Conservation (phyloP, 352 stramenopile species). For the Globisporangium paroecandrum region DNA sequence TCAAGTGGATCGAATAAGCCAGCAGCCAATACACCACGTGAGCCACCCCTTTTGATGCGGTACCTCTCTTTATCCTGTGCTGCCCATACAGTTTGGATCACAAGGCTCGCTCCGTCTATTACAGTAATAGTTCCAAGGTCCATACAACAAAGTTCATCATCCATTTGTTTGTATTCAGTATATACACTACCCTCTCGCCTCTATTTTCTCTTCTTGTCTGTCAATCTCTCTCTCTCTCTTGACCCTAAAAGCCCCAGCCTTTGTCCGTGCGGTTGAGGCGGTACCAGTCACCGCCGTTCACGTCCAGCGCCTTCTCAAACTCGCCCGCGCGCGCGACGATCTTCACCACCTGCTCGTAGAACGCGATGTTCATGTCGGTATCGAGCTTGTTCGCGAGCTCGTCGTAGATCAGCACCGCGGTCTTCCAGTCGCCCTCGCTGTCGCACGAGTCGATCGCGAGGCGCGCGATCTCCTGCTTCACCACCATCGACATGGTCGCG, state of each 20-base stretch:
- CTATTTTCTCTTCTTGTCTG: not conserved
- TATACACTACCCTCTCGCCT: not conserved
- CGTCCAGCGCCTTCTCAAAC: conserved; percentile 80
- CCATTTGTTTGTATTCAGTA: conserved; percentile 7
- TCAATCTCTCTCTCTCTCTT: not conserved
- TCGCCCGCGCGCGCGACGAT: conserved; percentile 80
- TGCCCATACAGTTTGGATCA: not conserved
- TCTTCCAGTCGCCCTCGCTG: conserved; percentile 62
- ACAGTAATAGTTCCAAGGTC: not conserved
- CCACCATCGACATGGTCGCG: conserved; percentile 36
- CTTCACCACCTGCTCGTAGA: conserved; percentile 83
- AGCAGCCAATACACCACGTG: not conserved
- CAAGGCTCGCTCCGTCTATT: not conserved
- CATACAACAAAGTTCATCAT: not conserved
- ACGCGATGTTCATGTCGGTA: conserved; percentile 56
- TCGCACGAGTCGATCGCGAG: conserved; percentile 61
- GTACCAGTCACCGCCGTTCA: conserved; percentile 85
- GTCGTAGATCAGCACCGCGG: conserved; percentile 73
- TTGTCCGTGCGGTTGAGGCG: conserved; percentile 71
- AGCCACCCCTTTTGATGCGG: not conserved
- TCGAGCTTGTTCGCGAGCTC: conserved; percentile 55
- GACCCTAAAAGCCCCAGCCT: conserved; percentile 41
- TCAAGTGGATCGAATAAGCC: conserved; percentile 81
- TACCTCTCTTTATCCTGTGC: not conserved
- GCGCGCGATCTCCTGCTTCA: conserved; percentile 50